Base-by-base conservation (phyloP, 495 filamentous ascomycete species). In the Endocarpon pusillum region DNA sequence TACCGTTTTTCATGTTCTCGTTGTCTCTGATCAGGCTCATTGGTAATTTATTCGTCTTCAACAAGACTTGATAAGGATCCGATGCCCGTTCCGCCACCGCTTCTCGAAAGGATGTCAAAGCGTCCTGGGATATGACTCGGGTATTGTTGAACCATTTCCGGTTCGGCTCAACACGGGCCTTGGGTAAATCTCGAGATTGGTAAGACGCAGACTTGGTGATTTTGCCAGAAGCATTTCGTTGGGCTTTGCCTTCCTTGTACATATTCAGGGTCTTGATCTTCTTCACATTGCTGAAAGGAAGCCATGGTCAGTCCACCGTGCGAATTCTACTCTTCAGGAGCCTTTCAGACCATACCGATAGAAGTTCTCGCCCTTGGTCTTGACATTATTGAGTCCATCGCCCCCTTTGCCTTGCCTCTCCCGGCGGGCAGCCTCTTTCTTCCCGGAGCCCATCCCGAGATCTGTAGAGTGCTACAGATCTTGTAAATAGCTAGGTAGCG, bases 361-460 rank as follows among this genome's bases (percentile, higher is more conserved):
- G 58, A 92, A 92, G 55, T 92, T 92, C 67, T 94, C 91, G 53
- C 91, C 89, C 57, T 97, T 97, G 40, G 70, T 63, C 51, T 75
- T 81, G 35, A 94, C 83, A 60, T 96, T 92, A 38, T 53, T 65
- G 80, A 87, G 86, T 45, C 83, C 85, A 68, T 83, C 76, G 38
- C 66, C 67, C 32, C 61, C 60, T 64, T 85, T 84, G 33, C 84
- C 83, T 65, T 92, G 70, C 43, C 82, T 64, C 66, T 65, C 66
- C 57, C 78, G 76, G 53, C 89, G 76, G 50, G 60, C 62, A 42
- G 69, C 73, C 55, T 97, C 89, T 61, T 94, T 96, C 70, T 96
- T 97, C 44, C 74, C 78, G 32, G 80, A 85, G 60, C 91, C 91
- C 89, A 97, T 96, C 36, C 38, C n/a, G n/a, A n/a, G n/a, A 34